Evolutionary conservation across 106 monocot genomes (phyloP).

Genomic region (Dioscorea zingiberensis): DNA sequence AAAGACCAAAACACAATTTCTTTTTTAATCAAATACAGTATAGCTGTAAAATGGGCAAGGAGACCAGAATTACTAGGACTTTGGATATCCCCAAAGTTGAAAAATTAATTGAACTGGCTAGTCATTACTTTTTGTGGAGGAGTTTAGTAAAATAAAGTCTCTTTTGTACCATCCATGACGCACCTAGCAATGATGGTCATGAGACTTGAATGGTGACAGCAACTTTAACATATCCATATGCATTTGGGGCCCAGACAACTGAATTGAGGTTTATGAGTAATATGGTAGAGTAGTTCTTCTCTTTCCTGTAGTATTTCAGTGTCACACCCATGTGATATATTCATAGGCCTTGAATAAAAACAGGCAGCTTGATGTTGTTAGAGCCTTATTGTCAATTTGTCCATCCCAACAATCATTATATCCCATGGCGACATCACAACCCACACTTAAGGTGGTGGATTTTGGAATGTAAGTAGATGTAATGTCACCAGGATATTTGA

Average conservation of each 20-base stretch:
- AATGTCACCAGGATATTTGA: neutral
- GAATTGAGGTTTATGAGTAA: no score
- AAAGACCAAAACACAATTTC: neutral
- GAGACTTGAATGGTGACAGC: no score
- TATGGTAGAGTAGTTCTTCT: no score
- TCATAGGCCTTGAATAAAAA: neutral
- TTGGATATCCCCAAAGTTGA: neutral
- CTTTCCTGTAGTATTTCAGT: neutral
- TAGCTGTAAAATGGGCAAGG: neutral
- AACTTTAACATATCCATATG: no score
- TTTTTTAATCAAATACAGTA: neutral
- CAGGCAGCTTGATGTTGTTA: neutral
- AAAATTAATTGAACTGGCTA: neutral
- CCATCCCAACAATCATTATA: neutral
- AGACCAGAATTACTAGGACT: neutral
- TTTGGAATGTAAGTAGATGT: neutral
- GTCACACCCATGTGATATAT: slow-evolving; percentile 3
- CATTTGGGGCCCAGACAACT: no score
- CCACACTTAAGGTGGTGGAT: neutral
- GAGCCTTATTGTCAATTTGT: neutral
- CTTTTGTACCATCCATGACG: neutral
- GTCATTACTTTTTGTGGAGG: no score
- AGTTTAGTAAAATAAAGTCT: no score
- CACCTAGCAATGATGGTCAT: no score
- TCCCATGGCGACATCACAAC: neutral